Conservation (phyloP, 441 rosid genomes). For the Erysimum cheiri region DNA sequence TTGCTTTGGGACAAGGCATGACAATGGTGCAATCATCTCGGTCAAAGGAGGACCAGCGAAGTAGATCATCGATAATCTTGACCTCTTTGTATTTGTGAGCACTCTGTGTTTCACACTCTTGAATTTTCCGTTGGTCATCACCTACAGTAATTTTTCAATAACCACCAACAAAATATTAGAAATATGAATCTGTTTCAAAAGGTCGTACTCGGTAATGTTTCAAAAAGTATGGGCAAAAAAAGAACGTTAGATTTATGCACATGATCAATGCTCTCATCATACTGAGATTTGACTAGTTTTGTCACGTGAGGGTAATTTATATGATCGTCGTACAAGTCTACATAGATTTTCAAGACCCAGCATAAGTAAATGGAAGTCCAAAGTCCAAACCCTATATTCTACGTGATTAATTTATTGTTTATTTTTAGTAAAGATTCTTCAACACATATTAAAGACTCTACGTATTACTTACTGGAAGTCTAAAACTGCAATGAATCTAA, state of each 20-base stretch:
- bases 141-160: constrained; percentile 43
- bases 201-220: neutral
- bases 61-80: constrained; percentile 68
- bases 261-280: neutral
- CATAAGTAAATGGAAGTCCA: neutral
- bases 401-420: no score
- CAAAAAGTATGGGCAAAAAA: neutral
- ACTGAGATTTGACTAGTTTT: neutral
- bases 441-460: no score
- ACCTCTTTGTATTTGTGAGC: constrained; percentile 42
- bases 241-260: neutral
- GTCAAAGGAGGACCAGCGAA: constrained; percentile 65
- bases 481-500: no score
- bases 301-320: neutral
- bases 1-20: constrained; percentile 46
- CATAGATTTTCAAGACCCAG: no score
- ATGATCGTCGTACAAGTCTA: neutral
- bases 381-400: neutral
- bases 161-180: neutral
- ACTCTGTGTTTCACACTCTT: constrained; percentile 73
- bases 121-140: constrained; percentile 65
- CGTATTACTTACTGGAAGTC: no score
- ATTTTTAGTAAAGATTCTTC: no score
- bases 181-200: neutral
- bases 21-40: constrained; percentile 57